phyloP scores from a whole-genome alignment of 2,329 filamentous ascomycete species.

The Blastomyces emzantsi region DNA sequence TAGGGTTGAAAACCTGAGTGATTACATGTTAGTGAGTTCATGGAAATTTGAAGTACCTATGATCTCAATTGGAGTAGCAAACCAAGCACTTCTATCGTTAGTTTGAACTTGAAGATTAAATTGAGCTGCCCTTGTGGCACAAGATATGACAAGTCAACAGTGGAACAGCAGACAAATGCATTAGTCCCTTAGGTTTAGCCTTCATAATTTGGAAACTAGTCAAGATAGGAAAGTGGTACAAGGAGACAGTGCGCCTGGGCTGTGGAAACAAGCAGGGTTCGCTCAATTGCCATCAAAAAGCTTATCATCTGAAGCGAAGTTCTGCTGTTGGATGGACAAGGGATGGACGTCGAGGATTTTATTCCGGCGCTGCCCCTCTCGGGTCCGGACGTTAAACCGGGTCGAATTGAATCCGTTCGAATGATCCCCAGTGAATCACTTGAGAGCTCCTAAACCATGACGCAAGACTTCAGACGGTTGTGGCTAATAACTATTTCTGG shows the following conservation, averaged over 20 bases:
- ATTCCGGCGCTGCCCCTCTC: background rate
- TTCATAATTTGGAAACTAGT: background rate
- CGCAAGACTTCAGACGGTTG: background rate
- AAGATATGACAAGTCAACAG: background rate
- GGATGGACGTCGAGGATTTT: background rate
- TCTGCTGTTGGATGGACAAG: background rate
- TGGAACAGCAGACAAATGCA: background rate
- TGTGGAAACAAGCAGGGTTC: background rate
- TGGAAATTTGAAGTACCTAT: background rate
- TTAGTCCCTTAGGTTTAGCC: background rate
- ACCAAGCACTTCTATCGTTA: background rate
- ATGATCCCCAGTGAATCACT: background rate
- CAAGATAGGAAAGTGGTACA: constrained; percentile 6
- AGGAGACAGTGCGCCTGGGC: background rate
- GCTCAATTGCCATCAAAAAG: background rate
- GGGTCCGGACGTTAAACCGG: background rate
- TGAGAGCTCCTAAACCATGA: background rate
- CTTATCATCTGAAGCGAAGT: background rate
- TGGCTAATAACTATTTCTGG: background rate
- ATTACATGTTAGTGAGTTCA: background rate
- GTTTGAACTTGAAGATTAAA: background rate
- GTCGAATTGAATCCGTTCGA: background rate
- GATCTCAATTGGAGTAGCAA: background rate
- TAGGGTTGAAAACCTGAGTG: background rate
- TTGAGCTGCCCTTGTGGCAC: background rate